Base-by-base conservation (phyloP, 345 rosid species). In the Hibiscus trionum region DNA sequence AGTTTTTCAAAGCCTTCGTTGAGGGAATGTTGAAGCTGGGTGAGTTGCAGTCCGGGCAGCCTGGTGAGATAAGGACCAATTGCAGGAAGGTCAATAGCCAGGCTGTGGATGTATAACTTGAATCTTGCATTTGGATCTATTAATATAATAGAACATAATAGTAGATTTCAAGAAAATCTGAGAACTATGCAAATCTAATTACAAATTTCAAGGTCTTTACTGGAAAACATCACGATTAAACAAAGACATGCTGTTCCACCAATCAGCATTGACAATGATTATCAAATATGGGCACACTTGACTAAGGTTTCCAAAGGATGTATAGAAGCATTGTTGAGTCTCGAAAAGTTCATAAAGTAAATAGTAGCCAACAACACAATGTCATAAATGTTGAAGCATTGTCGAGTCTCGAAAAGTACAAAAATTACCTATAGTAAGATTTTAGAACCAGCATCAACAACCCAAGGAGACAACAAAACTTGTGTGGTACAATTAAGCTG, bases 1-100 rank as follows among this genome's bases (percentile, higher is more conserved):
- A 73, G 58, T 94, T 94, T 70, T 91, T 90, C 47, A 66, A 73
- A 21, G 97, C 90, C 0, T 91, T 94, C 66, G 84, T 66, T 1
- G 84, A 93, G 61, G 94, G 91, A 44, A 95, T 95, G 99, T 73
- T 88, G 37, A 93, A 91, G 80, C 35, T 95, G 88, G 99, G 98
- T 42, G 96, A 94, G 44, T 67, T 94, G 87, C 92, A 84, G 72
- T 87, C 85, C 0, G 90, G 85, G 31, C 77, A 70, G 77, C 86
- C 88, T 2, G 91, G 98, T 16, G 97, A 90, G 85, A 31, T 94
- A 31, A 84, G 98, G 70, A 78, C 24, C 66, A 87, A 86, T 52
- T 94, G 97, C 59, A 82, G 96, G 73, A 81, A 84, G 66, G 90
- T 65, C 37, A 93, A 91, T 72, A 57, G 73, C 74, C 77, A 73